Conservation (phyloP, 306 rosid species). For the Prunus padus region DNA sequence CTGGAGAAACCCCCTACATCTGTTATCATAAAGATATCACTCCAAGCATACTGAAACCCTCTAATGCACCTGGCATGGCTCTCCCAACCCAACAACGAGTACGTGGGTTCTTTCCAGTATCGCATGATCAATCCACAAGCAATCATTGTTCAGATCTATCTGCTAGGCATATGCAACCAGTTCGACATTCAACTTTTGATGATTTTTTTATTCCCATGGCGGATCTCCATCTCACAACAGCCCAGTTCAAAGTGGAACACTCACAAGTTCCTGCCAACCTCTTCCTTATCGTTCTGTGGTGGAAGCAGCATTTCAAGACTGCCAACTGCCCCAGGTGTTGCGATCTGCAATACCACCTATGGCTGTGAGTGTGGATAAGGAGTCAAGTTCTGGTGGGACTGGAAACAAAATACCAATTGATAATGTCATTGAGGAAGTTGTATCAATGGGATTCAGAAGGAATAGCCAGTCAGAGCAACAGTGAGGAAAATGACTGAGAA, state of each 20-base stretch:
- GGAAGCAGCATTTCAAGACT: constrained; percentile 18
- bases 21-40: constrained; percentile 24
- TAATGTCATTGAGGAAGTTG: constrained; percentile 44
- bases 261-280: constrained; percentile 2
- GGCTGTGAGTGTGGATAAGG: constrained; percentile 37
- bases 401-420: constrained; percentile 23
- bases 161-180: constrained; percentile 23
- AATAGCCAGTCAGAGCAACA: constrained; percentile 42
- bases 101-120: constrained; percentile 20
- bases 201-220: constrained; percentile 17
- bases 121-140: constrained; percentile 19
- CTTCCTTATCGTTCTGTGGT: constrained; percentile 10
- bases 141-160: constrained; percentile 13
- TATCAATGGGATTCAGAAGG: constrained; percentile 51
- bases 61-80: constrained; percentile 8
- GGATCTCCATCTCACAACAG: constrained; percentile 23
- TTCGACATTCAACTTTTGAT: constrained; percentile 15
- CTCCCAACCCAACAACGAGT: constrained; percentile 21
- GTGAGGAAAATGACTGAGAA: constrained; percentile 43
- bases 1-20: constrained; percentile 14
- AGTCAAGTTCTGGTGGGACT: constrained; percentile 28
- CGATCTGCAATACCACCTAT: constrained; percentile 50
- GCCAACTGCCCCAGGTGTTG: constrained; percentile 23
- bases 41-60: constrained; percentile 21
- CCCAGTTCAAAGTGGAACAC: constrained; percentile 18